These are phyloP conservation scores for Fusarium pilosicola DNA, from an alignment of 2,329 filamentous ascomycete species.

Conservation along the genomic window DNA sequence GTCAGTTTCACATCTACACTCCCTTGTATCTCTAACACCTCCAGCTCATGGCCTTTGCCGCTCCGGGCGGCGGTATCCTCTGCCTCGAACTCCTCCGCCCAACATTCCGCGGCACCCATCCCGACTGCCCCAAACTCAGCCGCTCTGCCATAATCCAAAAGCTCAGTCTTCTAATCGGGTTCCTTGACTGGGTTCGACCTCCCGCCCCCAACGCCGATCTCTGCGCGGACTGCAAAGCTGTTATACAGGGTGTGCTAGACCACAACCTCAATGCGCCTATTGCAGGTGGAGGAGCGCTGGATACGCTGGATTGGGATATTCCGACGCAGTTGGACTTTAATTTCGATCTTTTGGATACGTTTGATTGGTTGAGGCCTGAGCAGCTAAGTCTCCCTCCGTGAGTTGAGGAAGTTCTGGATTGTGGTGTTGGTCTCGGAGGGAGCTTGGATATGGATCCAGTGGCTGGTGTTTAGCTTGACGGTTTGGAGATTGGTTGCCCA, in stretches of 20 bases:
- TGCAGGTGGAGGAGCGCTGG: constrained; percentile 34
- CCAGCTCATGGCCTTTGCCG: constrained; percentile 61
- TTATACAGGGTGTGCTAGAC: constrained; percentile 63
- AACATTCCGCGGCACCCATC: constrained; percentile 49
- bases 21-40: not conserved
- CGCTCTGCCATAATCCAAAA: constrained; percentile 62
- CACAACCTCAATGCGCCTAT: constrained; percentile 56
- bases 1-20: not conserved
- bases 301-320: constrained; percentile 50
- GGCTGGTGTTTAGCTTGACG: constrained; percentile 46
- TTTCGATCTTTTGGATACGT: constrained; percentile 61
- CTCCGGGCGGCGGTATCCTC: constrained; percentile 60
- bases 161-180: constrained; percentile 61
- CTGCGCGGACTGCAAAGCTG: constrained; percentile 56
- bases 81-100: constrained; percentile 61
- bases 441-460: constrained; percentile 50
- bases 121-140: constrained; percentile 50
- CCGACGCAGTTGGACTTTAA: constrained; percentile 52
- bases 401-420: constrained; percentile 36
- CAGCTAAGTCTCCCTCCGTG: not conserved
- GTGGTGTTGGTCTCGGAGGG: constrained; percentile 36
- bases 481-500: constrained; percentile 51
- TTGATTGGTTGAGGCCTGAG: constrained; percentile 55
- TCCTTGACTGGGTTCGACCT: constrained; percentile 61
- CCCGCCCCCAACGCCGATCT: constrained; percentile 60